Base-by-base conservation (phyloP, 495 filamentous ascomycete genomes). In the Talaromyces wortmannii region DNA sequence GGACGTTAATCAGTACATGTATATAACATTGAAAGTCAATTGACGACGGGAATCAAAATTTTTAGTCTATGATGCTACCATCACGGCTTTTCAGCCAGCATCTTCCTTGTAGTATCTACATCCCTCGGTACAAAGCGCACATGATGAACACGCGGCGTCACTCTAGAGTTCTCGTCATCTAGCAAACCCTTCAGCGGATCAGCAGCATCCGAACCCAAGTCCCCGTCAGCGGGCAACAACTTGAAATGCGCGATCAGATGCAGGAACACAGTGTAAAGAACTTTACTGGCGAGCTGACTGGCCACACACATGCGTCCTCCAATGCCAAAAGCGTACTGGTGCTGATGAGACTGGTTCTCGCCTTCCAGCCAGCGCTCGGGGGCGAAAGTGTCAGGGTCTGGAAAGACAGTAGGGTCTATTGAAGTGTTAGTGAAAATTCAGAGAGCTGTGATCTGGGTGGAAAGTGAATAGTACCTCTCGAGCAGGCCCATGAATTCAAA, bases 311-410 rank as follows among this genome's bases (percentile, higher is more conserved):
- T 40, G 36, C 36, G 36, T 2, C 36, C 36, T 2, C 36, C 36
- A 40, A 40, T 40, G 36, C 36, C 36, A 5, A 40, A 40, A 2
- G 36, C 36, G 5, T 40, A 40, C 36, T 40, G 36, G 13, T 40
- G 36, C 36, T 40, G 36, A 40, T 40, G 36, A 40, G 36, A 40
- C 36, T 40, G 36, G 36, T 13, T 40, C 36, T 40, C 8, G 36
- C 36, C 13, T 10, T 40, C 36, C 12, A 72, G 45, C 73, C 74
- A 81, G 18, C 78, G 68, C 30, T 77, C 68, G 3, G 78, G 75
- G 1, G 60, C 59, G 61, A 79, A 81, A 0, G 17, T 60, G 13
- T 65, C 33, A 4, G 68, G 66, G 43, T 75, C 60, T 0, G 73
- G 68, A 48, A 79, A 81, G 17, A 76, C 61, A 2, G 53, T 32